Base-by-base conservation (phyloP, 192 early-diverging fungal genomes). In the Entrophospora sp. region DNA sequence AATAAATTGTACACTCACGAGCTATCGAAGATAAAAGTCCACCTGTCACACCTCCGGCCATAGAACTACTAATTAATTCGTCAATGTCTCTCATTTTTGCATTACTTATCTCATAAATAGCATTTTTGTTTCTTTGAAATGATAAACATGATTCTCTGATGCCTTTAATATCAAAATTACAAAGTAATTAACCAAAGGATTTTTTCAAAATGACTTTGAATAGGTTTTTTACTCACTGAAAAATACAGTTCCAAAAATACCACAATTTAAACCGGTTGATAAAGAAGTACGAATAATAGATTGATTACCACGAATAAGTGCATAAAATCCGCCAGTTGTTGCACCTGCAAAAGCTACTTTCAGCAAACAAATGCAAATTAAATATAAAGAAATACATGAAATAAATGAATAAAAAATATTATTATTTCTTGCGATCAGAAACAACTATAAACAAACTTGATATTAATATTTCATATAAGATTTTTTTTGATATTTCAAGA, bases 101-200 rank as follows among this genome's bases (percentile, higher is more conserved):
- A 28, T 42, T 14, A 31, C 14, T 42, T 61, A 55, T 28, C n/a
- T 27, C 52, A 55, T 32, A 34, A 28, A 28, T 16, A 32, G 58
- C 37, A 27, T 61, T 61, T 24, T 61, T 22, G 4, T 40, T 61
- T 42, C 32, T 38, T 61, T 61, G 58, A 38, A 22, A 42, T 22
- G 27, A 38, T 14, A 61, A 43, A 43, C 18, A 61, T 42, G 37
- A 24, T n/a, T 61, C 58, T 61, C 58, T 22, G 27, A 61, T 42
- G 24, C 58, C 58, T 61, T 27, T 38, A 2, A 42, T 18, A 60
- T 34, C 67, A 35, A 73, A 64, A 44, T 38, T 58, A 31, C 8
- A 28, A 55, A 55, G 34, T 32, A 16, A 32, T 34, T 34, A 20
- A 34, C 1, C 22, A 20, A 8, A 34, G 20, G 18, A 13, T 5